A percentile compares a stretch with the other conserved stretches of the same genome.
phyloP scores from a whole-genome alignment of 202 grass and related monocot genomes.

The Zizania palustris region DNA sequence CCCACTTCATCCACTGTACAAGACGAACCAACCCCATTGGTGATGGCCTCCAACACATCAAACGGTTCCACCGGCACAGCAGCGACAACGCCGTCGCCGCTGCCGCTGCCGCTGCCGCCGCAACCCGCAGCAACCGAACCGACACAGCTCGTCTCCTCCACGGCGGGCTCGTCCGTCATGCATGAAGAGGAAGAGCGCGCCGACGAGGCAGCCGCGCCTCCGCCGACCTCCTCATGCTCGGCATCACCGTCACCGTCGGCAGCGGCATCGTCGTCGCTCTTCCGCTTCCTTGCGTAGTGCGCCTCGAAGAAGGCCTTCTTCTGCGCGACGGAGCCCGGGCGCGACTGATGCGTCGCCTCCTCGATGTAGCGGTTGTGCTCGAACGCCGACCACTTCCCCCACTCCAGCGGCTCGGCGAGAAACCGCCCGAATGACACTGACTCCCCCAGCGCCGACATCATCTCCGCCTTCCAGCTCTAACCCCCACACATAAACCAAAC shows the following conservation, averaged over 20 bases:
- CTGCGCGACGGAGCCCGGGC: conserved; percentile 66
- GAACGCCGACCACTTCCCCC: conserved; percentile 77
- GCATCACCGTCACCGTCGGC: background rate
- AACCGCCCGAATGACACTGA: conserved; percentile 78
- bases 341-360: conserved; percentile 58
- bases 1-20: background rate
- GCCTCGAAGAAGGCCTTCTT: conserved; percentile 85
- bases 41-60: background rate
- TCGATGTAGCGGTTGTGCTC: conserved; percentile 68
- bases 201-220: background rate
- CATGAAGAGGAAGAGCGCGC: conserved; percentile 32
- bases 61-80: background rate
- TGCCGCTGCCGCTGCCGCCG: background rate
- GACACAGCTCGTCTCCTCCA: conserved; percentile 9
- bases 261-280: conserved; percentile 26
- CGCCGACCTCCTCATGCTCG: background rate
- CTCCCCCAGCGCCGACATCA: conserved; percentile 71
- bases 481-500: background rate
- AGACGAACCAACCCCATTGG: background rate
- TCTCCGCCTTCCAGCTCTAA: conserved; percentile 49
- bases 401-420: conserved; percentile 72
- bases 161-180: conserved; percentile 44
- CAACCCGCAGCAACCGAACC: background rate
- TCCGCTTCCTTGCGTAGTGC: conserved; percentile 60
- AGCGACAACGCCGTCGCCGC: background rate